Evolutionary conservation across 805 yeast species (phyloP).

Genomic region (Teunomyces lycoperdinae): DNA sequence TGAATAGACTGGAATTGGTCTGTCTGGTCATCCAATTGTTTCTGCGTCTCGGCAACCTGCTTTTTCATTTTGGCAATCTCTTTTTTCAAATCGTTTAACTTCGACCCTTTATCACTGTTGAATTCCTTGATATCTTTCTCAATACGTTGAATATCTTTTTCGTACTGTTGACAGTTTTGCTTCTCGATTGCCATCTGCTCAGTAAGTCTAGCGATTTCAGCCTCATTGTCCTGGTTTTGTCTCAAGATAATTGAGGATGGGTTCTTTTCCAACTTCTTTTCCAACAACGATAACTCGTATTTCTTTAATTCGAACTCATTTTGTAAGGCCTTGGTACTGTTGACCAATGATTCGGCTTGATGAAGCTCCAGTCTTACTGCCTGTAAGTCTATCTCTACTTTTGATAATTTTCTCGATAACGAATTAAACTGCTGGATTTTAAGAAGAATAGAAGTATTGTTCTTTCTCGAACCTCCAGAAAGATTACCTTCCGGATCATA

Average conservation of each 20-base stretch:
- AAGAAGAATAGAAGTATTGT: slow-evolving; percentile 54
- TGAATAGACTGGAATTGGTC: slow-evolving; percentile 60
- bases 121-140: slow-evolving; percentile 83
- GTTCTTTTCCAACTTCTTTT: slow-evolving; percentile 53
- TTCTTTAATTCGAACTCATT: slow-evolving; percentile 53
- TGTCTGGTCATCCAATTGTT: slow-evolving; percentile 43
- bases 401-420: slow-evolving; percentile 35
- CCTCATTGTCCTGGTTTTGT: slow-evolving; percentile 43
- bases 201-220: slow-evolving; percentile 45
- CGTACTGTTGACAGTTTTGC: slow-evolving; percentile 25
- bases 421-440: slow-evolving; percentile 65
- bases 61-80: slow-evolving; percentile 44
- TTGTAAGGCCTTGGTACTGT: slow-evolving; percentile 53
- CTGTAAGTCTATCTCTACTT: slow-evolving; percentile 42
- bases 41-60: slow-evolving; percentile 39
- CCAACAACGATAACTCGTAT: slow-evolving; percentile 58
- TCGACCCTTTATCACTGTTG: slow-evolving; percentile 72
- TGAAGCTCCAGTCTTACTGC: slow-evolving; percentile 39
- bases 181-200: slow-evolving; percentile 36
- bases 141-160: slow-evolving; percentile 48
- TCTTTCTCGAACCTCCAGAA: slow-evolving; percentile 87
- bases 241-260: slow-evolving; percentile 55
- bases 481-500: slow-evolving; percentile 96
- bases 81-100: slow-evolving; percentile 59
- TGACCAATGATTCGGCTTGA: slow-evolving; percentile 42